Conservation (phyloP, 768 basidiomycete species). For the Favolaschia claudopus region DNA sequence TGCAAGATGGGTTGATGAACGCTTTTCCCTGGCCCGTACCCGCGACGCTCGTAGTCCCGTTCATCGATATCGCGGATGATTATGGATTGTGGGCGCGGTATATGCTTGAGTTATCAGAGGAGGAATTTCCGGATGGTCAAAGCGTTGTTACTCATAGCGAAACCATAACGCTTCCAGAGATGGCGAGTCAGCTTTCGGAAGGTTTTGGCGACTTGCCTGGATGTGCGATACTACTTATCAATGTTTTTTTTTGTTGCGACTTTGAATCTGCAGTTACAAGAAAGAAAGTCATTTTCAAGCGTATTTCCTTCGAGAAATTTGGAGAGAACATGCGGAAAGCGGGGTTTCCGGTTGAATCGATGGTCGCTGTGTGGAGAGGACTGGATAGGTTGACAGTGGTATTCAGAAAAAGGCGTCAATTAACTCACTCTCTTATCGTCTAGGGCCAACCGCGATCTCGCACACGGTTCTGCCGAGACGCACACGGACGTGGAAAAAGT, state of each 20-base stretch:
- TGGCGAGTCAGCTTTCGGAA: constrained; percentile 1
- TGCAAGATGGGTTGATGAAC: neutral
- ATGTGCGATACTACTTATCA: neutral
- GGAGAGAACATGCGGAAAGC: neutral
- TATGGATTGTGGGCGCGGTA: constrained; percentile 15
- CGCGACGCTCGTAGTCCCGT: neutral
- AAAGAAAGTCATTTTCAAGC: constrained; percentile 1
- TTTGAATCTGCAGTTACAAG: constrained; percentile 7
- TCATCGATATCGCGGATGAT: constrained; percentile 5
- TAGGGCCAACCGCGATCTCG: neutral
- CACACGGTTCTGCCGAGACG: neutral
- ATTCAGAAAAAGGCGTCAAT: neutral
- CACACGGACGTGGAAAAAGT: neutral
- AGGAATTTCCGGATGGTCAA: neutral
- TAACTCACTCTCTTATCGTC: neutral
- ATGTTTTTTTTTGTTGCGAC: too few relatives aligned
- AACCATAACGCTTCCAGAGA: neutral
- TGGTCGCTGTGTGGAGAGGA: neutral
- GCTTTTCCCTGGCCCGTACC: neutral
- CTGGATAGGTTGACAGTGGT: too few relatives aligned
- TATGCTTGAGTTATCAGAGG: neutral
- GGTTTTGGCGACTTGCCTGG: neutral
- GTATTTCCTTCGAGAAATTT: neutral
- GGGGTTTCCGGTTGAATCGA: neutral
- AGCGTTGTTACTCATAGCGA: neutral